Base-by-base conservation (phyloP, 2,329 filamentous ascomycete species). In the Fusarium sacchari region DNA sequence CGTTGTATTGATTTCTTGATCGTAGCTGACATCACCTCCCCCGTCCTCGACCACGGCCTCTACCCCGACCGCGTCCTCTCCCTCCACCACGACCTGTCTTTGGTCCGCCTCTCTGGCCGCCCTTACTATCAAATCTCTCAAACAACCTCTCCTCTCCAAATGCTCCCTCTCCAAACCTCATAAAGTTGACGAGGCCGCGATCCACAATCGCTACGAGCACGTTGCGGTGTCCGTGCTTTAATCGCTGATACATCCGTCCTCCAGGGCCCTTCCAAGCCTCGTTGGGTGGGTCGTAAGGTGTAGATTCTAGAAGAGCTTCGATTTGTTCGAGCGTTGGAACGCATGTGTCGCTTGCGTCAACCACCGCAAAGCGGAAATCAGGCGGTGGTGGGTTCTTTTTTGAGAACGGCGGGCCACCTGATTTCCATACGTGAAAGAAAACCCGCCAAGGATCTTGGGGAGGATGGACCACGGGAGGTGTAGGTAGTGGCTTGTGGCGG, bases 121-220 rank as follows among this genome's bases (percentile, higher is more conserved):
- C 79, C 60, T 79, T 82, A 69, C 77, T 84, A 74, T 80, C 86
- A 72, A 88, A 87, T 58, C 89, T 83, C 78, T 91, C 89, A 77
- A 90, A 94, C 42, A 97, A 78, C 80, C 84, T 90, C 81, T 97
- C 94, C 71, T 90, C 88, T 1, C 87, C 92, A 82, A 98, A 98
- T 2, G 91, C 92, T 17, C 91, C 91, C 84, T 98, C 95, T 3
- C 89, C 90, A 66, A 98, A 87, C 30, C 93, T 86, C 78, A 98
- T 86, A 80, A 96, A 98, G 81, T 96, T 98, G 50, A 95, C 92
- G 28, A 98, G 88, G 0, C 96, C 96, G 71, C 94, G 89, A 80
- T 98, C 96, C 39, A 98, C 95, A 5, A 98, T 89, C 0, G 95
- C 96, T 30, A 99, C 81, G 39, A 98, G 86, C 37, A 96, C 93